Percentiles rank a stretch among this genome's conserved stretches.
phyloP scores from a whole-genome alignment of 2,329 filamentous ascomycete species.

The Aspergillus hiratsukae region DNA sequence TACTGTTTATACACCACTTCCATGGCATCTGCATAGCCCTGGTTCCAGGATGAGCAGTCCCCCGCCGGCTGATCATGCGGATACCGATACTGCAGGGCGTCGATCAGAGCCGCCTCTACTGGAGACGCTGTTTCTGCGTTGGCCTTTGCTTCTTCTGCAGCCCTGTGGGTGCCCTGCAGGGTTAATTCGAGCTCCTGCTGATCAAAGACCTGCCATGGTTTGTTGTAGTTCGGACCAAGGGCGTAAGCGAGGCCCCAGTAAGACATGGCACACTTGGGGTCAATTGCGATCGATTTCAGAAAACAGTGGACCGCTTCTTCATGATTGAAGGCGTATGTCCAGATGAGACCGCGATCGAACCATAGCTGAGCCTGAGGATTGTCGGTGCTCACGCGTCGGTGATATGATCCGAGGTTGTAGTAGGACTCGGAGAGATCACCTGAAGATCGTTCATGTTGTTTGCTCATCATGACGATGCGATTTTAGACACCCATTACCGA shows the following conservation, averaged over 20 bases:
- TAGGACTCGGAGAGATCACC: constrained; percentile 11
- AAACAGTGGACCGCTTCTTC: constrained; percentile 37
- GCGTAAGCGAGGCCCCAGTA: constrained; percentile 54
- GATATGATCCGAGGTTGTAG: constrained; percentile 30
- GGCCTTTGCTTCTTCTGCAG: constrained; percentile 42
- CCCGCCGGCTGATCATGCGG: constrained; percentile 48
- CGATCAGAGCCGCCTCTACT: constrained; percentile 59
- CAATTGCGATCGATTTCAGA: constrained; percentile 29
- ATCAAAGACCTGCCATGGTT: constrained; percentile 70
- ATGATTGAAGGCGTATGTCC: constrained; percentile 39
- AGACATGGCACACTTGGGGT: constrained; percentile 35
- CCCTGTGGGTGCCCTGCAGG: constrained; percentile 46
- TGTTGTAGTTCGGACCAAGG: constrained; percentile 74
- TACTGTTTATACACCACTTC: constrained; percentile 49
- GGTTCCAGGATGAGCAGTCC: constrained; percentile 54
- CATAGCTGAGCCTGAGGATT: constrained; percentile 26
- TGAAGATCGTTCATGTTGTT: not conserved
- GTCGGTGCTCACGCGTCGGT: constrained; percentile 29
- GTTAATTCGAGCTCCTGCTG: constrained; percentile 50
- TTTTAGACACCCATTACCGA: not conserved
- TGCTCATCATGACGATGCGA: not conserved
- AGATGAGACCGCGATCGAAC: constrained; percentile 33
- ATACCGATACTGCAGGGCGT: constrained; percentile 60
- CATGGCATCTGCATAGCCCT: constrained; percentile 61
- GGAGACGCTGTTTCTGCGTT: constrained; percentile 37